Evolutionary conservation across 148 eudicot species (phyloP).

Genomic region (Rhododendron ferrugineum): DNA sequence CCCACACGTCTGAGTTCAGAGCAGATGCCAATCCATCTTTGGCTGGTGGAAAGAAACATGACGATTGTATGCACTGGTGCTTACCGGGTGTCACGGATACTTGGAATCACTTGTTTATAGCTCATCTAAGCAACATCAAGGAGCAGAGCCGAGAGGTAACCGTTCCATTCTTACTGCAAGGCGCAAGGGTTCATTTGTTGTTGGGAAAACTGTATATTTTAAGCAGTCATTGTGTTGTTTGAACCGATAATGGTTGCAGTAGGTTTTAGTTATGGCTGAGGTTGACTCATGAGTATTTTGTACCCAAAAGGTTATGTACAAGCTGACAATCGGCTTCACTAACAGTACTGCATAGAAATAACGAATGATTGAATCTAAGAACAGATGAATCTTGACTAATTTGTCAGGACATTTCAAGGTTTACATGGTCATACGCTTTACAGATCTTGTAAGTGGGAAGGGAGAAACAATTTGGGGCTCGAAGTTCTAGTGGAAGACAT

Average conservation of each 20-base stretch:
- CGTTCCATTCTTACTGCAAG: too few relatives aligned
- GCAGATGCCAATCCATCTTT: slow-evolving; percentile 91
- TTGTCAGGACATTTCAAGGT: not conserved
- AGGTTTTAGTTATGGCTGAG: too few relatives aligned
- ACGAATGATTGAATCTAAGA: not conserved
- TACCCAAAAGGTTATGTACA: not conserved
- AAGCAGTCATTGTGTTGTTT: too few relatives aligned
- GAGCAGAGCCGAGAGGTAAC: slow-evolving; percentile 9
- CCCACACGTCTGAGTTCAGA: slow-evolving; percentile 78
- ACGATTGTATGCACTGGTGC: slow-evolving; percentile 99
- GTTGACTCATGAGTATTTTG: too few relatives aligned
- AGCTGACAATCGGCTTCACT: not conserved
- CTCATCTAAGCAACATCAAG: slow-evolving; percentile 38
- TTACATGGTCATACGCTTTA: not conserved
- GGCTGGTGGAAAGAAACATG: slow-evolving; percentile 92
- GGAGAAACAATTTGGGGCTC: not conserved
- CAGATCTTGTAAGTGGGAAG: not conserved
- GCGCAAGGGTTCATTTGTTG: too few relatives aligned
- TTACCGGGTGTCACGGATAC: slow-evolving; percentile 86
- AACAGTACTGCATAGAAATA: not conserved
- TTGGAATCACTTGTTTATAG: slow-evolving; percentile 81
- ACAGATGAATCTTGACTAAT: not conserved
- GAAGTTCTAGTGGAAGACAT: not conserved
- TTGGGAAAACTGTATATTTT: not conserved
- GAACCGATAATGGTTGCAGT: too few relatives aligned